Base-by-base conservation (phyloP, 2,329 filamentous ascomycete genomes). In the Erysiphe pulchra region DNA sequence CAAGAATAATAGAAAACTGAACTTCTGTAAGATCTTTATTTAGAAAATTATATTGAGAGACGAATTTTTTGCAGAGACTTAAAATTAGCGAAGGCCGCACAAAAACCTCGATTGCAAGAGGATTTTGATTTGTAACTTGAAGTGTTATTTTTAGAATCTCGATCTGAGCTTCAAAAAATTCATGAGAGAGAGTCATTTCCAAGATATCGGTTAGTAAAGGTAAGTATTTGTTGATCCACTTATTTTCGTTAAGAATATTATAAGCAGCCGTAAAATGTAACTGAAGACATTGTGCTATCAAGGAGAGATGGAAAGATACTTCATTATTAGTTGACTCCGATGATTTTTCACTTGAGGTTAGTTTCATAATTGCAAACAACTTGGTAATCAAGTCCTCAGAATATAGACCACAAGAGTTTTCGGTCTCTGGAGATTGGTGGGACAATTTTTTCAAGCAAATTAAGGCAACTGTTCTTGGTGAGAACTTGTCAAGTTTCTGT, bases 61-160 rank as follows among this genome's bases (percentile, higher is more conserved):
- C 65, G 24, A 79, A 67, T 1, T 65, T 63, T 2, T 59, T 56
- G 1, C 66, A 65, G 13, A 77, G 57, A 47, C 60, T 54, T 36
- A 63, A 57, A 47, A 75, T 64, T 10, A 79, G 61, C 9, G 65
- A 64, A 44, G 67, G 66, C n/a, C 71, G 65, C 30, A 78, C 70
- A 54, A 92, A 84, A 2, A 72, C 64, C 30, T 73, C 69, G 37
- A 81, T 84, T 12, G 82, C 75, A 13, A 66, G 64, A 0, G 70
- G 62, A 49, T 81, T 80, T 53, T 84, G 82, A 62, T 93, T 93
- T 9, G 85, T 90, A 44, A 86, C 69, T 54, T 92, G 92, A 50
- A 93, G 70, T 33, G 82, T 77, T 4, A 94, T 68, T 47, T 81
- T 75, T 42, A 87, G 40, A 17, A 57, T 46, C 24, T 57, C 44